These are phyloP conservation scores for Sordariomycetes sp. DNA, from an alignment of 2,329 filamentous ascomycete genomes.

Conservation along the genomic window DNA sequence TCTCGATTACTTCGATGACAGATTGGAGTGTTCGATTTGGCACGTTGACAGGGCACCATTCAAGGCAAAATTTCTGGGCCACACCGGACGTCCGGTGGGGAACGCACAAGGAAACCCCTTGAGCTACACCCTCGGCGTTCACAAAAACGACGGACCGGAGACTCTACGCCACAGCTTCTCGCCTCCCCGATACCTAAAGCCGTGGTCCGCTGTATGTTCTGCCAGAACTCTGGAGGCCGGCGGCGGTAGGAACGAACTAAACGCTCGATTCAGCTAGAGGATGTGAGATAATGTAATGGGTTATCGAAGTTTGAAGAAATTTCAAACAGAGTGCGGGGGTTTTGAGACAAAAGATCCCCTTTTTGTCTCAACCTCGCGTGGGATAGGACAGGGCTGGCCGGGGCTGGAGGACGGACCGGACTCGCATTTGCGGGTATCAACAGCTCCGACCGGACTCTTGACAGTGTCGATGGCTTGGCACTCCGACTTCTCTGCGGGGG, in stretches of 20 bases:
- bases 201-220: neutral
- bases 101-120: neutral
- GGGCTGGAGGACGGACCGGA: neutral
- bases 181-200: neutral
- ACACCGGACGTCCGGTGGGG: neutral
- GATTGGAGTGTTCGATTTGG: neutral
- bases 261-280: neutral
- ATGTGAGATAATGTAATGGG: neutral
- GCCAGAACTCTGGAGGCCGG: neutral
- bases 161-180: neutral
- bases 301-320: too few species aligned
- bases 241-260: neutral
- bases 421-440: neutral
- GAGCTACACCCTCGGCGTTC: neutral
- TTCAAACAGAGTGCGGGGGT: neutral
- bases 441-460: neutral
- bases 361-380: neutral
- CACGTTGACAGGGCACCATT: neutral
- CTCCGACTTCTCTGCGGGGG: neutral
- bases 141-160: neutral
- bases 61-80: neutral
- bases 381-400: neutral
- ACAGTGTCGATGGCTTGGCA: neutral
- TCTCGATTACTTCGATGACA: neutral
- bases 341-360: neutral